Percentiles rank a stretch among this genome's conserved stretches.
These are phyloP conservation scores for Mycena kentingensis DNA, from an alignment of 768 basidiomycete species.

Conservation along the genomic window DNA sequence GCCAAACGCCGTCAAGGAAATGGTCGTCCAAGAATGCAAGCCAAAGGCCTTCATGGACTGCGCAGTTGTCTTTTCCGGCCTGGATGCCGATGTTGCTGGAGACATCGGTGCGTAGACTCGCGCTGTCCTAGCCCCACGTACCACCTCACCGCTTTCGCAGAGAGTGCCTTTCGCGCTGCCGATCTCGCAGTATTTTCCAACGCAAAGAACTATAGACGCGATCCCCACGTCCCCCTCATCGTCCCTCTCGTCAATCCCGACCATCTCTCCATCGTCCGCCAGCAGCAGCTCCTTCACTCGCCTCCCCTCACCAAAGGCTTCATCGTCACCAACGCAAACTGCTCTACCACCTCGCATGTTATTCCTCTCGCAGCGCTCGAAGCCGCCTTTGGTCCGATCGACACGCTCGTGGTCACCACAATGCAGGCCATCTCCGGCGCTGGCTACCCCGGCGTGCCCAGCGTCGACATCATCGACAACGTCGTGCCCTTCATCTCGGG, in stretches of 20 bases:
- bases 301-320: constrained; percentile 81
- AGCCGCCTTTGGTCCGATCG: constrained; percentile 90
- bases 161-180: constrained; percentile 81
- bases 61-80: constrained; percentile 89
- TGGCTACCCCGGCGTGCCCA: constrained; percentile 93
- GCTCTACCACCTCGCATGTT: constrained; percentile 91
- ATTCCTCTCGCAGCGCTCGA: constrained; percentile 92
- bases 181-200: constrained; percentile 95
- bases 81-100: constrained; percentile 93
- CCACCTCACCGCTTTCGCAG: constrained; percentile 41
- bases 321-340: constrained; percentile 98
- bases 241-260: constrained; percentile 93
- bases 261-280: constrained; percentile 81
- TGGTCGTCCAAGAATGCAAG: constrained; percentile 76
- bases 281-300: constrained; percentile 72
- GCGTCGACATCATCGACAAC: constrained; percentile 93
- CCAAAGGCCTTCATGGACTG: constrained; percentile 80
- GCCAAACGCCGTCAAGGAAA: constrained; percentile 58
- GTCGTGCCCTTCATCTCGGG: constrained; percentile 92
- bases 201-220: constrained; percentile 93
- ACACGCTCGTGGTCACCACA: constrained; percentile 88
- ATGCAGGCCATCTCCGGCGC: constrained; percentile 98
- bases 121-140: not conserved
- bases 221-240: constrained; percentile 86
- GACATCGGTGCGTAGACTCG: constrained; percentile 71